Percentiles rank a stretch among this genome's conserved stretches.
These are phyloP conservation scores for Cystobasidium slooffiae DNA, from an alignment of 1,284 basidiomycete genomes.

Conservation along the genomic window DNA sequence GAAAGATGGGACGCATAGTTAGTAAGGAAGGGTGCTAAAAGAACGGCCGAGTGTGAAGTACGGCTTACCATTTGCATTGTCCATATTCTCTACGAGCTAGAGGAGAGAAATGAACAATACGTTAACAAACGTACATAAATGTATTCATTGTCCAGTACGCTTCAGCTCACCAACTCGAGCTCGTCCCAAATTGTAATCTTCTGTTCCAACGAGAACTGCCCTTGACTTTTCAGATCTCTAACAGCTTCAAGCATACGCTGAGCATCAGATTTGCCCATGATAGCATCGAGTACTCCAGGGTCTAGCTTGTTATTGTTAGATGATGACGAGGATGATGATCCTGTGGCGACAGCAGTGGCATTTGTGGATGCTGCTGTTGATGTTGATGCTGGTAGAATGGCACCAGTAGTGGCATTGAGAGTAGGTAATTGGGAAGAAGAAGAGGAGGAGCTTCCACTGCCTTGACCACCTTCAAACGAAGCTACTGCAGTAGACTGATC, in stretches of 20 bases:
- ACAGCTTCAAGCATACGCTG: conserved; percentile 86
- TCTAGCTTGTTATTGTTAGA: conserved; percentile 60
- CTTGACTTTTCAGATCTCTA: conserved; percentile 68
- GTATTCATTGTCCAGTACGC: neutral
- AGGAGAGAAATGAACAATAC: conserved; percentile 1
- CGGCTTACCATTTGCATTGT: conserved; percentile 87
- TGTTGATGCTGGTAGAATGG: conserved; percentile 11
- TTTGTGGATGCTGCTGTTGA: neutral
- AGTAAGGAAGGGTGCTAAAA: neutral
- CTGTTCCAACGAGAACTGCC: conserved; percentile 66
- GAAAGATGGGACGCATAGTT: conserved; percentile 1
- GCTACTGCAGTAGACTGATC: conserved; percentile 33
- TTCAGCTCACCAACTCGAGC: conserved; percentile 79
- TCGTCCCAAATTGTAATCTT: conserved; percentile 84
- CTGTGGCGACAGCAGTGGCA: neutral
- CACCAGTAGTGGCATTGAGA: neutral
- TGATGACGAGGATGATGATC: neutral
- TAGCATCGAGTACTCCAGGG: conserved; percentile 79
- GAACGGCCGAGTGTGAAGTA: too few relatives aligned
- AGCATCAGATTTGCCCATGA: conserved; percentile 83
- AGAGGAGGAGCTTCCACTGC: too few relatives aligned
- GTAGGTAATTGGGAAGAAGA: neutral
- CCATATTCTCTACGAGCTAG: conserved; percentile 74
- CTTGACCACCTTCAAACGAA: conserved; percentile 1
- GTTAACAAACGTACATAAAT: neutral